A percentile compares a stretch with the other conserved stretches of the same genome.
Conservation (phyloP, 495 filamentous ascomycete genomes). For the Lophiotrema nucula region DNA sequence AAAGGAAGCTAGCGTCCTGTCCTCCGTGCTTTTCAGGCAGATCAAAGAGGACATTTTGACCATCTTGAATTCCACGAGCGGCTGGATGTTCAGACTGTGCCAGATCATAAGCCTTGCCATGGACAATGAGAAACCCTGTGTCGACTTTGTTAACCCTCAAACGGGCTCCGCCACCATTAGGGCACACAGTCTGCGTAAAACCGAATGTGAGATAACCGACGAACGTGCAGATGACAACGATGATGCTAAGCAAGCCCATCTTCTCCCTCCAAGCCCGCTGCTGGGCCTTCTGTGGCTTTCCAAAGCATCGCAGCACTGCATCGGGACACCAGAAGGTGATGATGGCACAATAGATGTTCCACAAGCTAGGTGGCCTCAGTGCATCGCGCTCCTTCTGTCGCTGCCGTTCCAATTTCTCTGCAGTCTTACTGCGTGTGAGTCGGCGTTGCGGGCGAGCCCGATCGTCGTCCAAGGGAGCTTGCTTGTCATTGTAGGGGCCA, state of each 20-base stretch:
- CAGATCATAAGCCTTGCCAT: conserved; percentile 85
- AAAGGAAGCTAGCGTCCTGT: conserved; percentile 91
- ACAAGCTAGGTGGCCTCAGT: conserved; percentile 78
- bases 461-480: conserved; percentile 41
- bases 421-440: conserved; percentile 50
- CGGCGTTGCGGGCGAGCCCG: conserved; percentile 44
- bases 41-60: conserved; percentile 79
- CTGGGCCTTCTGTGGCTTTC: conserved; percentile 83
- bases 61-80: conserved; percentile 69
- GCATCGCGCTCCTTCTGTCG: conserved; percentile 65
- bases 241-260: conserved; percentile 94
- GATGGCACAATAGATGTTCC: conserved; percentile 92
- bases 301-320: conserved; percentile 77
- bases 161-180: conserved; percentile 57
- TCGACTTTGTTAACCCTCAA: conserved; percentile 79
- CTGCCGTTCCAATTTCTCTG: conserved; percentile 59
- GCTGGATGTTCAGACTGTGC: conserved; percentile 70
- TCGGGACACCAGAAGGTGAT: conserved; percentile 95
- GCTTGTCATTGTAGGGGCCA: conserved; percentile 36
- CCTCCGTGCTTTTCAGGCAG: conserved; percentile 76
- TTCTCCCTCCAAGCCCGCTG: conserved; percentile 97
- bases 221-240: conserved; percentile 79
- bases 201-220: conserved; percentile 98
- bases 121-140: conserved; percentile 88
- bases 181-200: conserved; percentile 88